phyloP scores from a whole-genome alignment of 129 eudicot species.

The Calendula officinalis region DNA sequence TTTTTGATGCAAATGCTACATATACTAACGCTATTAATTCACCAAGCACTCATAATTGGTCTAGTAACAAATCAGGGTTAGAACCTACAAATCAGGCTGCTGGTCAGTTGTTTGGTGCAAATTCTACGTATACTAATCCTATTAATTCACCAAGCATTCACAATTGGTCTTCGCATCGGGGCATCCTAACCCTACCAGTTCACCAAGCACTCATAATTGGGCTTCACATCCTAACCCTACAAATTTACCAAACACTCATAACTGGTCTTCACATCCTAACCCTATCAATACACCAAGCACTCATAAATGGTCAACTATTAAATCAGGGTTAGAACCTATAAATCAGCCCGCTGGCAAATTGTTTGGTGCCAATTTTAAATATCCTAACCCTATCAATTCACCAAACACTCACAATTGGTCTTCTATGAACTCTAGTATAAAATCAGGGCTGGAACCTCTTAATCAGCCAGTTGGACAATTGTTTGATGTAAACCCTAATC shows the following conservation, averaged over 20 bases:
- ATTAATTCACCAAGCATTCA: background rate
- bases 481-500: constrained; percentile 12
- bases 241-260: background rate
- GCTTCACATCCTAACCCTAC: background rate
- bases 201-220: constrained; percentile 14
- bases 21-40: background rate
- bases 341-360: background rate
- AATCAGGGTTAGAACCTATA: too few relatives aligned
- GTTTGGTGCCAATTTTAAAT: background rate
- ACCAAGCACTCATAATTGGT: constrained; percentile 19
- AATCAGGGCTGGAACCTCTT: constrained; percentile 19
- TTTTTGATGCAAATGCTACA: too few relatives aligned
- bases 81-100: too few relatives aligned
- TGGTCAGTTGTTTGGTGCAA: background rate
- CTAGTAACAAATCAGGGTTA: background rate
- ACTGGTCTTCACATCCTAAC: constrained; percentile 16
- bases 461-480: constrained; percentile 5
- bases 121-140: background rate
- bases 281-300: background rate
- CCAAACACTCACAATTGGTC: constrained; percentile 16
- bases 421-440: constrained; percentile 23
- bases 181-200: background rate
- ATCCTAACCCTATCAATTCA: background rate
- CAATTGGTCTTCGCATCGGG: constrained; percentile 20
- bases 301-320: background rate